Percentiles rank a stretch among this genome's conserved stretches.
Conservation (phyloP, 2,329 filamentous ascomycete species). For the Diaporthe ampelina region DNA sequence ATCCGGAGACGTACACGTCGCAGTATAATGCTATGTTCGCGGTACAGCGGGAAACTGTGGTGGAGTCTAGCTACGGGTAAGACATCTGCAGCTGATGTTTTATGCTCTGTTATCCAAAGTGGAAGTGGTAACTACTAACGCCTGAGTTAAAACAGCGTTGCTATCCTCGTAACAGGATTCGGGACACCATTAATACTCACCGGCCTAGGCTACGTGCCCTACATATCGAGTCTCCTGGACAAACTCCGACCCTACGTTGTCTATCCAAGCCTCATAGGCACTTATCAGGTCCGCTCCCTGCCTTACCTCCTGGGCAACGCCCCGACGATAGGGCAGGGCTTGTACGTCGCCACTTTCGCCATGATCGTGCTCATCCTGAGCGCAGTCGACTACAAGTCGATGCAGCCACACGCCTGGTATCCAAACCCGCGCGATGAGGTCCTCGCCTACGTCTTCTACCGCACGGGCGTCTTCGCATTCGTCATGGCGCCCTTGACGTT, state of each 20-base stretch:
- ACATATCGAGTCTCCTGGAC: background rate
- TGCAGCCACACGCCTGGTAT: background rate
- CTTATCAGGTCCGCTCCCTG: background rate
- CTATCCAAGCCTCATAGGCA: background rate
- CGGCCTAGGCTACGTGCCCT: background rate
- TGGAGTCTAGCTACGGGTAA: background rate
- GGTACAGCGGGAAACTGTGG: background rate
- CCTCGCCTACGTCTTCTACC: background rate
- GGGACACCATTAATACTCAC: background rate
- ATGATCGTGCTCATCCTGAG: background rate
- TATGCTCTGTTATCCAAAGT: background rate
- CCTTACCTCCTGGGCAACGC: background rate
- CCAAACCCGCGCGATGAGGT: background rate
- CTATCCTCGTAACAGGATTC: background rate
- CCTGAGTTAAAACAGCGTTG: background rate
- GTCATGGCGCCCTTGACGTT: background rate
- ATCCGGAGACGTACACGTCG: background rate
- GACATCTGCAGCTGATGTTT: background rate
- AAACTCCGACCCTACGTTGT: background rate
- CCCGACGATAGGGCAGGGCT: background rate
- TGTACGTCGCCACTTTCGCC: background rate
- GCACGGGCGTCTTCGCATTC: background rate
- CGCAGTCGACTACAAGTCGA: background rate
- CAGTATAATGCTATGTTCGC: background rate
- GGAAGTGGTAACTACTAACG: background rate